Evolutionary conservation across 2,329 filamentous ascomycete genomes (phyloP).

Genomic region (Didymella segeticola): DNA sequence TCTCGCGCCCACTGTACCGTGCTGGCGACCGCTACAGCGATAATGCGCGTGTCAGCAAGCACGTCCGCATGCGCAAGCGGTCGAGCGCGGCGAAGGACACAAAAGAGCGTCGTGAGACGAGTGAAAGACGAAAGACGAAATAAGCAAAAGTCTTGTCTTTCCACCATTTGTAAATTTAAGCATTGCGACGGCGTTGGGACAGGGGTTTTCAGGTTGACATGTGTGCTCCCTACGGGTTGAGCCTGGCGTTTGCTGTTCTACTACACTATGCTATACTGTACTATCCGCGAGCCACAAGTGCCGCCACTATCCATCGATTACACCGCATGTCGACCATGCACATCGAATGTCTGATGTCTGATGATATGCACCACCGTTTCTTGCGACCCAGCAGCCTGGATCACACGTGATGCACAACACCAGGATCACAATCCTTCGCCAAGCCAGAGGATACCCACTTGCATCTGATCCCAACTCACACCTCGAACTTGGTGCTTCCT

Average conservation of each 20-base stretch:
- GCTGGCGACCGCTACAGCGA: conserved; percentile 35
- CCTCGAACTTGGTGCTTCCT: no score
- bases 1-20: conserved; percentile 32
- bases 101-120: conserved; percentile 13
- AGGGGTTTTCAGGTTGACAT: no score
- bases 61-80: conserved; percentile 43
- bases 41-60: conserved; percentile 38
- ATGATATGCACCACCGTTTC: conserved; percentile 7
- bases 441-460: conserved; percentile 31
- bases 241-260: conserved; percentile 30
- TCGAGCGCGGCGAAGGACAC: conserved; percentile 16
- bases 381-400: conserved; percentile 21
- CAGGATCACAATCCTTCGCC: conserved; percentile 25
- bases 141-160: conserved; percentile 21
- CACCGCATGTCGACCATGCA: not conserved
- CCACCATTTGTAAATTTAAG: conserved; percentile 11
- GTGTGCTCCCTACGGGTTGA: conserved; percentile 45
- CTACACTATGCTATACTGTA: not conserved
- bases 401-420: conserved; percentile 26
- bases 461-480: conserved; percentile 1
- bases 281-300: conserved; percentile 23
- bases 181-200: conserved; percentile 47
- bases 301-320: conserved; percentile 21
- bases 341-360: no score
- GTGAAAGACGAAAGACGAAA: conserved; percentile 29